A percentile compares a stretch with the other conserved stretches of the same genome.
phyloP scores from a whole-genome alignment of 345 rosid species.

The Melaleuca quinquenervia region DNA sequence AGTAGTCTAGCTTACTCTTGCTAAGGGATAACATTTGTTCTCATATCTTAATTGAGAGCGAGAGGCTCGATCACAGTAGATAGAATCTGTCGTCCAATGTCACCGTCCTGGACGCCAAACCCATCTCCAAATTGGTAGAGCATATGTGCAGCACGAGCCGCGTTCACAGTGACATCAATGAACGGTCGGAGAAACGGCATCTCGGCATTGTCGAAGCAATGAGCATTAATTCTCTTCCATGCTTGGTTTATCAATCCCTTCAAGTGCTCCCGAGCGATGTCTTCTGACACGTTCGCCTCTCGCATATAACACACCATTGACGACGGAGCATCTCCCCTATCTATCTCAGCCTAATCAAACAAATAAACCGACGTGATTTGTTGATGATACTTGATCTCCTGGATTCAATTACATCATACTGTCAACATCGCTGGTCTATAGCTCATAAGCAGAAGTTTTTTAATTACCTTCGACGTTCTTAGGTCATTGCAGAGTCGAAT shows the following conservation, averaged over 20 bases:
- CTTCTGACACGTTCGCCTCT: constrained; percentile 29
- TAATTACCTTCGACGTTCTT: constrained; percentile 26
- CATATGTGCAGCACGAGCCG: constrained; percentile 27
- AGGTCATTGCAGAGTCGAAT: constrained; percentile 45
- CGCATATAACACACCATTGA: constrained; percentile 28
- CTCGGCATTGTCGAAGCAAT: neutral
- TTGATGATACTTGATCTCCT: neutral
- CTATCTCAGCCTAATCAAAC: constrained; percentile 29
- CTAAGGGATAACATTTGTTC: neutral
- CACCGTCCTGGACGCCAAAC: constrained; percentile 32
- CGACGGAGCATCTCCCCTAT: constrained; percentile 48
- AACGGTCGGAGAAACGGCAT: constrained; percentile 8
- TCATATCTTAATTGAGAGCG: neutral
- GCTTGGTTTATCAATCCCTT: constrained; percentile 10
- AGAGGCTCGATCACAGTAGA: constrained; percentile 22
- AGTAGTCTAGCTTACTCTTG: no score
- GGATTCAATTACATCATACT: neutral
- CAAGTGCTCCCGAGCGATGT: constrained; percentile 14
- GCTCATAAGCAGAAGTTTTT: neutral
- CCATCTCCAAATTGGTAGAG: constrained; percentile 39
- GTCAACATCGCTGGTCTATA: neutral
- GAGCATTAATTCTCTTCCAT: constrained; percentile 33
- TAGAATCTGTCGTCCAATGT: constrained; percentile 13
- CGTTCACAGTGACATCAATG: constrained; percentile 8
- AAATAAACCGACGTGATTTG: neutral